phyloP scores from a whole-genome alignment of 2,329 filamentous ascomycete species.

The Pseudogymnoascus sp. region DNA sequence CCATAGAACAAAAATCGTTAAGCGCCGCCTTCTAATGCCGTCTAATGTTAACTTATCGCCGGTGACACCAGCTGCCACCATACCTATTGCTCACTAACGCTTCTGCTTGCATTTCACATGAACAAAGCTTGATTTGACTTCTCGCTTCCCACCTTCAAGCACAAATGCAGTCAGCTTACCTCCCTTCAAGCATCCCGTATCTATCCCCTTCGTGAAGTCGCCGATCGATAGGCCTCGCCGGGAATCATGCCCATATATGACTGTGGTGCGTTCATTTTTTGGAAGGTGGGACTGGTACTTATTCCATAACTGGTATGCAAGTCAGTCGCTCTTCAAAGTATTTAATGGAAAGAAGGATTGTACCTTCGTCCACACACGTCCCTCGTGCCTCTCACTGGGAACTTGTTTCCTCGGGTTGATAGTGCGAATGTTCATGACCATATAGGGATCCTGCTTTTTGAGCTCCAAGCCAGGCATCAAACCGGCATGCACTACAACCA shows the following conservation, averaged over 20 bases:
- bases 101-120: constrained; percentile 24
- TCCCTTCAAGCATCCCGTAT: constrained; percentile 74
- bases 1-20: neutral
- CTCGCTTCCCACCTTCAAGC: constrained; percentile 49
- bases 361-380: constrained; percentile 28
- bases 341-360: neutral
- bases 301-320: constrained; percentile 44
- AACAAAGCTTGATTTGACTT: constrained; percentile 24
- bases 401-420: constrained; percentile 23
- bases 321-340: constrained; percentile 15
- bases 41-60: neutral
- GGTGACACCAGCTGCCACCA: neutral
- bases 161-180: constrained; percentile 69
- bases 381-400: constrained; percentile 24
- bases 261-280: constrained; percentile 45
- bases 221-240: constrained; percentile 59
- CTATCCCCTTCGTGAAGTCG: constrained; percentile 73
- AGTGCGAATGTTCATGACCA: constrained; percentile 88
- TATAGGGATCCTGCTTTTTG: constrained; percentile 64
- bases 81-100: neutral
- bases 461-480: constrained; percentile 69
- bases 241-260: constrained; percentile 85
- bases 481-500: constrained; percentile 78
- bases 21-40: neutral
- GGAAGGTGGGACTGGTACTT: constrained; percentile 36